Percentiles rank a stretch among this genome's conserved stretches.
Evolutionary conservation across 2,329 filamentous ascomycete species (phyloP).

Genomic region (Alternaria gansuensis): DNA sequence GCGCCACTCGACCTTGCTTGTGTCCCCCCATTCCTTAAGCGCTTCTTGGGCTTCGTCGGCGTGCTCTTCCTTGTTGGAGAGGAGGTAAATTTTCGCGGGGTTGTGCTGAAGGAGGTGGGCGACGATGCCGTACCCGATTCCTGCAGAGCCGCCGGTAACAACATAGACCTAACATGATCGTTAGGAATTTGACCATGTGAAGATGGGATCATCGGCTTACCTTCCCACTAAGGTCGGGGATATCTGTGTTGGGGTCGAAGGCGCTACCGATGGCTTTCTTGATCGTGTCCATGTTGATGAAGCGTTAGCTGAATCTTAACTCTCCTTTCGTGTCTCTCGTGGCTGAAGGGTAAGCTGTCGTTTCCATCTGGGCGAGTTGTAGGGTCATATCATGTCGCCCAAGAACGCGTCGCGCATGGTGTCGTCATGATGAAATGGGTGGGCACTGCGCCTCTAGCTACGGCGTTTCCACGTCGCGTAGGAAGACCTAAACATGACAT

Average conservation of each 20-base stretch:
- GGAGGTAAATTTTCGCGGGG: constrained; percentile 58
- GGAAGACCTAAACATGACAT: neutral
- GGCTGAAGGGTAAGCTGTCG: neutral
- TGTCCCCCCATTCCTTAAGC: constrained; percentile 57
- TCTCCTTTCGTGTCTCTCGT: neutral
- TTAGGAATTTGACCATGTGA: neutral
- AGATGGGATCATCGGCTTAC: constrained; percentile 23
- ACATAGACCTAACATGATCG: constrained; percentile 52
- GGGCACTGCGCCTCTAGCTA: constrained; percentile 4
- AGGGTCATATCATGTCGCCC: neutral
- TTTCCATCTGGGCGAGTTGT: neutral
- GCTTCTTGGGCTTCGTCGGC: constrained; percentile 56
- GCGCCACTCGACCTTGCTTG: constrained; percentile 56
- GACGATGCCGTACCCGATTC: constrained; percentile 62
- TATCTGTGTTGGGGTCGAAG: constrained; percentile 53
- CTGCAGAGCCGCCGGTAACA: constrained; percentile 61
- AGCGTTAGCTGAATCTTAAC: neutral
- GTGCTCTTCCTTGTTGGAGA: constrained; percentile 61
- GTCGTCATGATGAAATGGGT: constrained; percentile 29
- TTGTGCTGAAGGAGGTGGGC: constrained; percentile 64
- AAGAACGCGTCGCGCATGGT: constrained; percentile 16
- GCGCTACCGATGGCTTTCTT: constrained; percentile 23
- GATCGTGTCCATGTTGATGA: constrained; percentile 38
- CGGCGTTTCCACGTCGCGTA: neutral
- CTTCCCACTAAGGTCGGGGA: constrained; percentile 54